phyloP scores from a whole-genome alignment of 192 early-diverging fungal species.

The Coemansia umbellata region DNA sequence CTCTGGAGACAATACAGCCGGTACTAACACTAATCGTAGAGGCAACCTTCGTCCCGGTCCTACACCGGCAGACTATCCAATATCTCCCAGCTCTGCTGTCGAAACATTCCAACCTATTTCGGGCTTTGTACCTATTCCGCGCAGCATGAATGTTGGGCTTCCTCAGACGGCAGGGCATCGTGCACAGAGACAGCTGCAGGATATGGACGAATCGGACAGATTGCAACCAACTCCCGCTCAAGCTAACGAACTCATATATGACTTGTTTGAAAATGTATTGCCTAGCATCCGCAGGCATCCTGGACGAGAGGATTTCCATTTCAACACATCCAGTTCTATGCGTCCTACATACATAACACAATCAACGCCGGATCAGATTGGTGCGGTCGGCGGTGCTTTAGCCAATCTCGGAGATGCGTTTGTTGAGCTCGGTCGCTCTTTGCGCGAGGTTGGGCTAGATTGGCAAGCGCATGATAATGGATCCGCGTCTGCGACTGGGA shows the following conservation, averaged over 20 bases:
- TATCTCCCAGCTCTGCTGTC: slow-evolving; percentile 4
- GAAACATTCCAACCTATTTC: slow-evolving; percentile 16
- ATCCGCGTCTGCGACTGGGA: background rate
- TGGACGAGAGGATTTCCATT: slow-evolving; percentile 15
- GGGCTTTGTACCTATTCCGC: slow-evolving; percentile 10
- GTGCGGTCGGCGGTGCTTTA: slow-evolving; percentile 13
- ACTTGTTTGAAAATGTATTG: slow-evolving; percentile 18
- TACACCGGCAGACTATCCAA: background rate
- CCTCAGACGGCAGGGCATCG: background rate
- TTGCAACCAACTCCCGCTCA: slow-evolving; percentile 15
- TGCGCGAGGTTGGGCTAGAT: slow-evolving; percentile 23
- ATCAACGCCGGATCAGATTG: slow-evolving; percentile 11
- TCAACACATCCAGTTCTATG: background rate
- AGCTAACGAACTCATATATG: slow-evolving; percentile 37
- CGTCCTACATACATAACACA: slow-evolving; percentile 14
- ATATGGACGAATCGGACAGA: background rate
- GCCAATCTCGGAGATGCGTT: slow-evolving; percentile 33
- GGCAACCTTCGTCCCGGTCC: background rate
- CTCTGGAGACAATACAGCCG: too few species aligned
- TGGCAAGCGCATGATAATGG: slow-evolving; percentile 13
- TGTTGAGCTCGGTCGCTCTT: slow-evolving; percentile 31
- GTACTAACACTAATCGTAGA: too few species aligned
- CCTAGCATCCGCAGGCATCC: slow-evolving; percentile 33
- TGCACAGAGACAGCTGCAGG: background rate
- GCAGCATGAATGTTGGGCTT: background rate